Evolutionary conservation across 108 stramenopile genomes (phyloP), one percentile per base, ranked within the genome.

Genomic region (Skeletonema potamos): DNA sequence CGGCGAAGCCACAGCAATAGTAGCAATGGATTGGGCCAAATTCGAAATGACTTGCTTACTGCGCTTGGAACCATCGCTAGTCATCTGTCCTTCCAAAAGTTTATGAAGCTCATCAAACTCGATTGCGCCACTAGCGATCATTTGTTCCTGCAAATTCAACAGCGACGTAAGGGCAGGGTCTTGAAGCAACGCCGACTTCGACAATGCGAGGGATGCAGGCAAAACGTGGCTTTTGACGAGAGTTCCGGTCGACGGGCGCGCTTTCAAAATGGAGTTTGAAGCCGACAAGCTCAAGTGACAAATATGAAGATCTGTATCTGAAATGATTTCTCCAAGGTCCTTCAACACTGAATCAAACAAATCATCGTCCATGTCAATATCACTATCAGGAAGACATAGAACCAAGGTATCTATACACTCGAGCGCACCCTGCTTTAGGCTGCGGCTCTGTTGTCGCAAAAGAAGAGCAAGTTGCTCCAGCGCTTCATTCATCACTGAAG

Each of bases 221-320:
- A 97, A 66, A n/a, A 93, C 73, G 70, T 84, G 61, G 2, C 63
- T 60, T 64, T 86, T 82, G 57, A 91, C 83, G 28, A 79, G 67
- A 9, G 73, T 20, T 10, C 88, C 87, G 57, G 79, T 83, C 20
- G 79, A 85, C 11, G 85, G 87, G 51, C 86, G 89, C 5, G 87
- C 86, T 70, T 82, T 78, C 56, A 94, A 73, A 37, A 84, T 76
- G 29, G 92, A 88, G 30, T 85, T 79, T 27, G 81, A 79, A 32
- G 76, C 87, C 61, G 82, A 86, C 73, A 90, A 71, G 39, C 84
- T 83, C 62, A 97, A 83, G 60, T 97, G 93, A 46, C 92, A 91
- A 44, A 98, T 69, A 72, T 97, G 96, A 18, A 98, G 81, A 76
- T 99, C 98, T n/a, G 83, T 76, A 70, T 96, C 96, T 15, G 85